Conservation (phyloP, 805 yeast species). For the Candida saitoana region DNA sequence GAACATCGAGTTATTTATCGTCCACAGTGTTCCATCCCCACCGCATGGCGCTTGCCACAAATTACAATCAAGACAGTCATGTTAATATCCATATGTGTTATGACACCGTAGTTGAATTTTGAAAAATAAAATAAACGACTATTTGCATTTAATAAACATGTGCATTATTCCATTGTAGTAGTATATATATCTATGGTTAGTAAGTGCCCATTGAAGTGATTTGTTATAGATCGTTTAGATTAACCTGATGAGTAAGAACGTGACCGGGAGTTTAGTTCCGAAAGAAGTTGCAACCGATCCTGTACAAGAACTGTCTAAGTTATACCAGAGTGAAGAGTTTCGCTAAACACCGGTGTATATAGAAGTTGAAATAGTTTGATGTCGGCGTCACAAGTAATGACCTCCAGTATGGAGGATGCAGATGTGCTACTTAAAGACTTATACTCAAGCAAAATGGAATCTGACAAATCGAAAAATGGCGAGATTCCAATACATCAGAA, state of each 20-base stretch:
- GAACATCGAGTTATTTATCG: slow-evolving; percentile 55
- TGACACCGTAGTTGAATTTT: slow-evolving; percentile 35
- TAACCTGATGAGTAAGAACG: neutral
- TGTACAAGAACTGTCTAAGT: neutral
- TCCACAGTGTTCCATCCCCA: slow-evolving; percentile 85
- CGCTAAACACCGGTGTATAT: no score
- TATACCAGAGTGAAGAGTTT: neutral
- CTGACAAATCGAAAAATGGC: slow-evolving; percentile 6
- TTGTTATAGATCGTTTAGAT: neutral
- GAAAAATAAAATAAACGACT: slow-evolving; percentile 1
- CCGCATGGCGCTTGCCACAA: slow-evolving; percentile 86
- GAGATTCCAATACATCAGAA: slow-evolving; percentile 53
- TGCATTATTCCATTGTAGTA: neutral
- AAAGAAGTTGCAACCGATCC: neutral
- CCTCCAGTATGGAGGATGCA: slow-evolving; percentile 36
- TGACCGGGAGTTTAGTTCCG: neutral
- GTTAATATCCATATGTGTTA: slow-evolving; percentile 54
- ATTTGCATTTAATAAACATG: neutral
- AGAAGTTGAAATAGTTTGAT: no score
- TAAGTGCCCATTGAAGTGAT: no score
- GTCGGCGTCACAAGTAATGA: slow-evolving; percentile 39
- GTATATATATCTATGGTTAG: neutral
- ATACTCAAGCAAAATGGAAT: neutral
- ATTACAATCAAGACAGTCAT: slow-evolving; percentile 71
- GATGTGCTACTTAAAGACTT: slow-evolving; percentile 12